Evolutionary conservation across 441 rosid species (phyloP).

Genomic region (Erodium trifolium): DNA sequence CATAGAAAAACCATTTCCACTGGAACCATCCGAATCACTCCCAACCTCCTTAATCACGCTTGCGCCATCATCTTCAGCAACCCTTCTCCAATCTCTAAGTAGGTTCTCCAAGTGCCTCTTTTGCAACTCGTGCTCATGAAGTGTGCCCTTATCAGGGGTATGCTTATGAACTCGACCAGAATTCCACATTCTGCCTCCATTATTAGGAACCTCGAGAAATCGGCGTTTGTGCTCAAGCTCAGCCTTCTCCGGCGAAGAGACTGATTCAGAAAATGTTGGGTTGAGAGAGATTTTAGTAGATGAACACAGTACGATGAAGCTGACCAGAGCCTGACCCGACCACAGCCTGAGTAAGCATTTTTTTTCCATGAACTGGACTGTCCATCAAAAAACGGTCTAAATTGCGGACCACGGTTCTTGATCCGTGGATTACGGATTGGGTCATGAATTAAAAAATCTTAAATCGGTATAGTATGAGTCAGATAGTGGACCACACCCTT

Average conservation of each 20-base stretch:
- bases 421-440: too few relatives aligned
- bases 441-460: too few relatives aligned
- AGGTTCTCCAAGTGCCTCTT: neutral
- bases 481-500: too few relatives aligned
- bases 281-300: neutral
- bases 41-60: neutral
- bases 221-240: neutral
- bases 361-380: too few relatives aligned
- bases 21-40: neutral
- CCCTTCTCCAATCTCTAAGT: neutral
- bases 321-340: too few relatives aligned
- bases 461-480: too few relatives aligned
- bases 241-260: neutral
- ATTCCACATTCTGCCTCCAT: constrained; percentile 1
- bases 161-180: neutral
- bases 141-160: neutral
- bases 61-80: neutral
- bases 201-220: neutral
- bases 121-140: too few relatives aligned
- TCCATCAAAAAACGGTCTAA: too few relatives aligned
- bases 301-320: neutral
- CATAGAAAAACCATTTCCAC: neutral
- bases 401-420: too few relatives aligned
- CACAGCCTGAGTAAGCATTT: too few relatives aligned
- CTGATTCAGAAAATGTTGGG: neutral